Conservation (phyloP, 2,329 filamentous ascomycete species). For the Phyllosticta citrichinensis region DNA sequence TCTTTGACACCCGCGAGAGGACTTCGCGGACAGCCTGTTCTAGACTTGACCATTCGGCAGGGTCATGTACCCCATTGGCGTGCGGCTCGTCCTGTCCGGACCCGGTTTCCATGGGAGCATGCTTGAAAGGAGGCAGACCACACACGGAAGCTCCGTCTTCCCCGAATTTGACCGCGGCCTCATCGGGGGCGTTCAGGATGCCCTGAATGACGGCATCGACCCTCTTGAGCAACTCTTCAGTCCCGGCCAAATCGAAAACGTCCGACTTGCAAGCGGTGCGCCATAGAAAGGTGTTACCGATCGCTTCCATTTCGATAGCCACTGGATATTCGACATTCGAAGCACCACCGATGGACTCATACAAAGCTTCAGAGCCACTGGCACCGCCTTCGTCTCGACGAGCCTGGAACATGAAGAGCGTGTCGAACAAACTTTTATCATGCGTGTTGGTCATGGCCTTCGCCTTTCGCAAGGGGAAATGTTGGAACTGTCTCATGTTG, state of each 20-base stretch:
- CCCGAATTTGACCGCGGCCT: slow-evolving; percentile 46
- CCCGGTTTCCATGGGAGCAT: background rate
- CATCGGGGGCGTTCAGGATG: slow-evolving; percentile 42
- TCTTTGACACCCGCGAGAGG: slow-evolving; percentile 48
- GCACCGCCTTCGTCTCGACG: slow-evolving; percentile 21
- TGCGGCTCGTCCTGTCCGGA: background rate
- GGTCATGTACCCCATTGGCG: background rate
- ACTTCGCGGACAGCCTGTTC: slow-evolving; percentile 35
- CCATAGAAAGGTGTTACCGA: slow-evolving; percentile 51
- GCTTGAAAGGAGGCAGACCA: slow-evolving; percentile 42
- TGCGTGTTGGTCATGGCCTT: slow-evolving; percentile 41
- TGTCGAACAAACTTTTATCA: slow-evolving; percentile 48
- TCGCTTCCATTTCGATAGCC: slow-evolving; percentile 68
- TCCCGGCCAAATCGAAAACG: slow-evolving; percentile 39
- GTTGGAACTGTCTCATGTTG: slow-evolving; percentile 59
- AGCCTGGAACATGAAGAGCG: slow-evolving; percentile 58
- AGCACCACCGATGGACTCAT: slow-evolving; percentile 52
- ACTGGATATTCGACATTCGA: slow-evolving; percentile 72
- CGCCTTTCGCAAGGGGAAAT: slow-evolving; percentile 65
- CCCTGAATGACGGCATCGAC: slow-evolving; percentile 51
- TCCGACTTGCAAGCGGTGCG: slow-evolving; percentile 58
- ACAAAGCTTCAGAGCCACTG: slow-evolving; percentile 30
- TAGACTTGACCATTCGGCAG: slow-evolving; percentile 21
- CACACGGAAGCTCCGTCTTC: slow-evolving; percentile 51
- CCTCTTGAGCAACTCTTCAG: slow-evolving; percentile 43